Evolutionary conservation across 2,329 filamentous ascomycete genomes (phyloP), one percentile per base, ranked within the genome.

Genomic region (Trichoderma guizhouense): DNA sequence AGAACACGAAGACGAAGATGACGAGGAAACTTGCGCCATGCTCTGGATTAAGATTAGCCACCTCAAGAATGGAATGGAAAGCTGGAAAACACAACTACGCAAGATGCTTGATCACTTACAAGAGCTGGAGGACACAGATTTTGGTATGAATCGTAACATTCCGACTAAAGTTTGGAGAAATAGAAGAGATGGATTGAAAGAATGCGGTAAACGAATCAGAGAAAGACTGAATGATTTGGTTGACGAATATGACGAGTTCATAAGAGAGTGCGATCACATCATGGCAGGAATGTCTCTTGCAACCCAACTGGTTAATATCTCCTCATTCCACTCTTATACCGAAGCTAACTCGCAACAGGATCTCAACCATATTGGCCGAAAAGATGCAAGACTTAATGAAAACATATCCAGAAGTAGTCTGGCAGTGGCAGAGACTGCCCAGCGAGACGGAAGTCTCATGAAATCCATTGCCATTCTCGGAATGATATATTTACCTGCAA

Each of bases 401-500:
- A 67, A 30, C 2, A 67, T 67, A 43, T 67, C 64, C 0, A 43
- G 21, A 9, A 67, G 32, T 9, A 67, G 32, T 7, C 34, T 75
- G 14, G 63, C 47, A 1, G 69, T 76, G 7, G 74, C 75, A 3
- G 53, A 68, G 12, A 71, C 69, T 24, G 58, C 74, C 2, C 65
- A 72, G 7, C 72, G 61, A 18, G 75, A 75, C 18, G 72, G 75
- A 7, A 73, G 66, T 11, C 39, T 72, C 1, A 76, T 76, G 75
- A 73, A 72, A 36, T 75, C 67, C 0, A 75, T 75, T 32, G 73
- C 74, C 0, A 57, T 71, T 3, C 72, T 76, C 6, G 74, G 75
- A 2, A 75, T 79, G 69, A 64, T 79, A 5, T 79, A 78, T 65
- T 70, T 79, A 1, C 77, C 78, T 0, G 74, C 77, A 15, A 79